Evolutionary conservation across 176 grass and related monocot species (phyloP), one percentile per base, ranked within the genome.

Genomic region (Triticum urartu): DNA sequence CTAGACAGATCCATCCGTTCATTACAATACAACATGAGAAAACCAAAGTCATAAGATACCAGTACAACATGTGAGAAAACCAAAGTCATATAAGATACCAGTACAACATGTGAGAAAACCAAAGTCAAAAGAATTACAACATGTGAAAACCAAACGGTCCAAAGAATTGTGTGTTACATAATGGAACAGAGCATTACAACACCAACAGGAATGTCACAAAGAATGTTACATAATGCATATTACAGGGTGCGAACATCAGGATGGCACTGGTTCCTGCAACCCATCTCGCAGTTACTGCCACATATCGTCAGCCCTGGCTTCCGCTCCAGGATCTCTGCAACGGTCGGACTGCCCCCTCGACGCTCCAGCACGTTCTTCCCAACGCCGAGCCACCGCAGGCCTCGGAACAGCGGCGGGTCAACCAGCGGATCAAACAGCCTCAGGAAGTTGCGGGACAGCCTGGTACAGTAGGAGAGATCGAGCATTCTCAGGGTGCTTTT

Each of bases 311-410:
- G 84, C 14, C 92, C 97, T 13, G 90, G 94, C 62, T 86, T 88
- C 9, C 77, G 86, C 21, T 30, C 85, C 69, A 84, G 67, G 80
- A 98, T 85, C 47, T 95, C 85, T 2, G 60, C 32, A 4, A 90
- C 85, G 9, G 70, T 95, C 1, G 81, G 84, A 40, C 78, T 92
- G 81, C 89, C 72, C 68, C 88, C 86, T 25, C 86, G 79, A 5
- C 86, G 85, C 7, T 88, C 74, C 48, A 91, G 61, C 76, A 86
- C 84, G 5, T 93, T 98, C 81, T 86, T 94, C 34, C 96, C 96
- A n/a, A 95, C 79, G 9, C 96, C 96, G 59, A 98, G 91, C 93
- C 96, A 98, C 33, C 94, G 86, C 33, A 95, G 89, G 25, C 93
- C 96, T 71, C 92, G 84, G 47, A 94, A 98, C 69, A 92, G 81